These are phyloP conservation scores for Areca catechu DNA, from an alignment of 176 grass and related monocot species.

Conservation along the genomic window DNA sequence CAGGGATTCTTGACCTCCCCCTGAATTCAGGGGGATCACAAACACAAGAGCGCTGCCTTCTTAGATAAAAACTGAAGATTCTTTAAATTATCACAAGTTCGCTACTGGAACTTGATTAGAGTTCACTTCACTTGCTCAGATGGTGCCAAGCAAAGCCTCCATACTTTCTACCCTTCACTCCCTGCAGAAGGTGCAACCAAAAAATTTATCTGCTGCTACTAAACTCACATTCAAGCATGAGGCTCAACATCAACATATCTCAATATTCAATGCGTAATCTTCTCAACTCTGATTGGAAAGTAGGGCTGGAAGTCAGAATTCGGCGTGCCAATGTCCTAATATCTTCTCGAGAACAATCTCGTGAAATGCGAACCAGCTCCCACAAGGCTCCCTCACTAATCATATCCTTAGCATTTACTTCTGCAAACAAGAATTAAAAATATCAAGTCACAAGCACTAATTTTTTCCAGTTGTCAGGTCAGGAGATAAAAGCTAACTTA, in stretches of 20 bases:
- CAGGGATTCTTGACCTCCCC: too few species aligned
- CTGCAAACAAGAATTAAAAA: constrained; percentile 32
- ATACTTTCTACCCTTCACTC: too few species aligned
- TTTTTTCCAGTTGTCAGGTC: not conserved
- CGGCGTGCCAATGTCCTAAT: constrained; percentile 74
- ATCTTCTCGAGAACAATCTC: constrained; percentile 94
- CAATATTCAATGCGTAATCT: constrained; percentile 76
- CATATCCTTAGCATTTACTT: constrained; percentile 85
- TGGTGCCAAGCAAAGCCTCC: too few species aligned
- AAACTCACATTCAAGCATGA: too few species aligned
- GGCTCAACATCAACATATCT: constrained; percentile 2
- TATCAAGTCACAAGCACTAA: not conserved
- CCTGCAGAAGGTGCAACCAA: too few species aligned
- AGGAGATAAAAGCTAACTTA: constrained; percentile 10
- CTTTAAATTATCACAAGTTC: too few species aligned
- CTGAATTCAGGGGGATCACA: too few species aligned
- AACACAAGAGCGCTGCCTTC: too few species aligned
- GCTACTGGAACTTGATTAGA: too few species aligned
- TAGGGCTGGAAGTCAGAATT: constrained; percentile 72
- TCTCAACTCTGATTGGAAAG: constrained; percentile 75
- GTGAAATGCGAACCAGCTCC: constrained; percentile 91
- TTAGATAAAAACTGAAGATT: too few species aligned
- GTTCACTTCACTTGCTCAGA: too few species aligned
- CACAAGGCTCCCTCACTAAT: constrained; percentile 81
- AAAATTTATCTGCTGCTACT: too few species aligned